These are phyloP conservation scores for Pyrenopolyporus hunteri DNA, from an alignment of 495 filamentous ascomycete species.

Conservation along the genomic window DNA sequence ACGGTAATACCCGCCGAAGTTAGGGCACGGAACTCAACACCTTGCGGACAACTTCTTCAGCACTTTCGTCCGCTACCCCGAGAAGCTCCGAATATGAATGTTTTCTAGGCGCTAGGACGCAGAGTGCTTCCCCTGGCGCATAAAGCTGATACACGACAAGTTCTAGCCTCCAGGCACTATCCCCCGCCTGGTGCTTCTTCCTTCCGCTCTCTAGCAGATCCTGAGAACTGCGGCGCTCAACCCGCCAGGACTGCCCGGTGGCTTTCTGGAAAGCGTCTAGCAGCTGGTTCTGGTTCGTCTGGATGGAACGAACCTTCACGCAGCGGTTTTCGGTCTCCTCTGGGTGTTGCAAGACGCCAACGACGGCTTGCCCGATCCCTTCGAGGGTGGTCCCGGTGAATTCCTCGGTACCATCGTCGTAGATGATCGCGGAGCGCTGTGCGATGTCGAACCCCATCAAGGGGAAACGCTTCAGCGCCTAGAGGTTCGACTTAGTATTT, in stretches of 20 bases:
- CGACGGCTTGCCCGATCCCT: constrained; percentile 52
- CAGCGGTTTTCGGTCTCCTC: constrained; percentile 54
- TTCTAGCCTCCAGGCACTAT: constrained; percentile 30
- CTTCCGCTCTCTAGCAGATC: constrained; percentile 40
- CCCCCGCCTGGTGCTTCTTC: constrained; percentile 24
- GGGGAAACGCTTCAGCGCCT: constrained; percentile 36
- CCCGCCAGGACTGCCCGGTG: constrained; percentile 40
- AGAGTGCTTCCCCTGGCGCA: constrained; percentile 32
- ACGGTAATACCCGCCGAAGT: too few species aligned
- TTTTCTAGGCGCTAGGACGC: constrained; percentile 31
- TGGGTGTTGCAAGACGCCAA: constrained; percentile 48
- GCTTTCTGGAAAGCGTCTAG: constrained; percentile 48
- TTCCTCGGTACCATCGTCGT: constrained; percentile 51
- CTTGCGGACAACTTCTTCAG: constrained; percentile 21
- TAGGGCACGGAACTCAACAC: not conserved
- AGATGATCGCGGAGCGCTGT: constrained; percentile 47
- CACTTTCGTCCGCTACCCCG: constrained; percentile 28
- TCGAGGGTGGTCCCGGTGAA: constrained; percentile 53
- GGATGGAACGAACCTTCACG: constrained; percentile 51
- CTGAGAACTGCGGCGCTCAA: constrained; percentile 39
- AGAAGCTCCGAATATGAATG: constrained; percentile 33
- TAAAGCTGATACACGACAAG: constrained; percentile 39
- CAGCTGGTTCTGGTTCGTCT: constrained; percentile 50
- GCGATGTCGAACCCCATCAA: constrained; percentile 49
- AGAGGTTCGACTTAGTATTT: not conserved